Evolutionary conservation across 2,329 filamentous ascomycete genomes (phyloP).

Genomic region (Sporothrix euskadiensis): DNA sequence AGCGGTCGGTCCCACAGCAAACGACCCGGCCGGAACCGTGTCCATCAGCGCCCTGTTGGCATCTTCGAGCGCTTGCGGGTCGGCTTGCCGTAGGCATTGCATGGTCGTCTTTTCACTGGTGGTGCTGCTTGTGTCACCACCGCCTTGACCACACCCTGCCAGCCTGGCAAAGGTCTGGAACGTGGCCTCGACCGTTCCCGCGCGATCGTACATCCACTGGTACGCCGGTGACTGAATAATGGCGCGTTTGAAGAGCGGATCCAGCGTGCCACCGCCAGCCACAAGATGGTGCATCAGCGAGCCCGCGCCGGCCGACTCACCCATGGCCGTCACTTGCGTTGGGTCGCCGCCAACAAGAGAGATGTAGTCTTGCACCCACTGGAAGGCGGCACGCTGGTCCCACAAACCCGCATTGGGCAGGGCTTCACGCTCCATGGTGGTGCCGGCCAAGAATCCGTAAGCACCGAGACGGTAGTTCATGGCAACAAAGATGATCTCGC

Average conservation of each 20-base stretch:
- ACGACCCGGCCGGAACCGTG: slow-evolving; percentile 37
- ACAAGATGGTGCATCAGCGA: slow-evolving; percentile 54
- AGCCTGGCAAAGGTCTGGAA: slow-evolving; percentile 40
- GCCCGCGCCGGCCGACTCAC: slow-evolving; percentile 53
- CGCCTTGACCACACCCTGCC: slow-evolving; percentile 37
- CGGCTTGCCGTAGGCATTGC: slow-evolving; percentile 37
- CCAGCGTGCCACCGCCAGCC: slow-evolving; percentile 45
- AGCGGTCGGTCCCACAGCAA: slow-evolving; percentile 39
- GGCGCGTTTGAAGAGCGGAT: slow-evolving; percentile 46
- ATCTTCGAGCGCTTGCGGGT: slow-evolving; percentile 33
- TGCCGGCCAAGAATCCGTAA: slow-evolving; percentile 50
- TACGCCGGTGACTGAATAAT: slow-evolving; percentile 43
- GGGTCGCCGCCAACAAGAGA: slow-evolving; percentile 50
- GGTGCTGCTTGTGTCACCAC: slow-evolving; percentile 30
- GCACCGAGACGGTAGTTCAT: slow-evolving; percentile 53
- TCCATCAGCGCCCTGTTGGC: slow-evolving; percentile 38
- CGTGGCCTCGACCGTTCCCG: slow-evolving; percentile 36
- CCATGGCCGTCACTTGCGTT: slow-evolving; percentile 49
- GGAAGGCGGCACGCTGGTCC: slow-evolving; percentile 48
- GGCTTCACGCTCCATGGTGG: slow-evolving; percentile 46
- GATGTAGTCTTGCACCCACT: slow-evolving; percentile 53
- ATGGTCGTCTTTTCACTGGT: slow-evolving; percentile 26
- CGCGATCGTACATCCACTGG: slow-evolving; percentile 41
- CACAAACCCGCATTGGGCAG: slow-evolving; percentile 48
- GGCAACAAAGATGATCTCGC: slow-evolving; percentile 48